Base-by-base conservation (phyloP, 2,329 filamentous ascomycete genomes). In the Colletotrichum sp. region DNA sequence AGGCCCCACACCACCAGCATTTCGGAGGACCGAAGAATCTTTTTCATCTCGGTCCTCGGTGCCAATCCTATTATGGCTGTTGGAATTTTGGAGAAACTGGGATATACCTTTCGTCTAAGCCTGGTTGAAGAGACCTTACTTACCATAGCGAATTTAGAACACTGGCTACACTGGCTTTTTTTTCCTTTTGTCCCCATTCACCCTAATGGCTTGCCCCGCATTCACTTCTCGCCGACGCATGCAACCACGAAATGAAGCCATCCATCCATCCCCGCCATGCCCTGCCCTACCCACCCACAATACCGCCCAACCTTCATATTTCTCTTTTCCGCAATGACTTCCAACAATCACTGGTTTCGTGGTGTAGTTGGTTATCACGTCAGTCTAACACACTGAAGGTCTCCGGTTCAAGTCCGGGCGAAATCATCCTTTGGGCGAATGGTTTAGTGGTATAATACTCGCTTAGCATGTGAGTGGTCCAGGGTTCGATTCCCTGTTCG, bases 331-430 rank as follows among this genome's bases (percentile, higher is more conserved):
- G n/a, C n/a, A n/a, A n/a, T n/a, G n/a, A n/a, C n/a, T n/a, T n/a
- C n/a, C 49, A 76, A 66, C 70, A 69, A 60, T 18, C 8, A 32
- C 1, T 44, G 74, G 74, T 76, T 65, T 76, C 64, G 72, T 83
- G 80, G 81, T 82, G 81, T 82, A 83, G 86, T 87, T 87, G 86
- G 85, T 87, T 86, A 87, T 87, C 86, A 87, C 86, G 83, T 87
- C 84, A 86, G 85, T 87, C 85, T 87, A 87, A 87, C 85, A 70
- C 68, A 70, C 74, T 76, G 74, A 69, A 76, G 74, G 74, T 76
- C 74, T 76, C 74, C 70, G 74, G 74, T 74, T 76, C 74, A 76
- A 76, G 74, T 76, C 74, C 74, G 74, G 74, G 74, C 74, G 68
- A 76, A 65, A 76, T 76, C 74, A 76, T 34, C 15, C 1, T 0